phyloP scores from a whole-genome alignment of 306 rosid species.

The Senna tora region DNA sequence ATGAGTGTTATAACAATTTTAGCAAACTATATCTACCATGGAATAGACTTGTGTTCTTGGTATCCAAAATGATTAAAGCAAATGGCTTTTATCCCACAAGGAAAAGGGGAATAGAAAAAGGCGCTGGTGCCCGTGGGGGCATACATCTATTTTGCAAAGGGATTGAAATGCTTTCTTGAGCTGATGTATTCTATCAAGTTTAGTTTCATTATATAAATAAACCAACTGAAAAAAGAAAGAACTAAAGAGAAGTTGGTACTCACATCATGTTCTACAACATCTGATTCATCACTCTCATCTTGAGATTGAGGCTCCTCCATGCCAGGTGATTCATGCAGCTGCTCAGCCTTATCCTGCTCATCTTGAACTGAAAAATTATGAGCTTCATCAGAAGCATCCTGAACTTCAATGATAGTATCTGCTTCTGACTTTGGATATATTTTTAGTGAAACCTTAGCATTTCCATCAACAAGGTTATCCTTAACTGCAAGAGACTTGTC shows the following conservation, averaged over 20 bases:
- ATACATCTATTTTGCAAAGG: background rate
- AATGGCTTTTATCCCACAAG: background rate
- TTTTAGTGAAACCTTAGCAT: conserved; percentile 41
- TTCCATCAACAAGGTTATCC: conserved; percentile 32
- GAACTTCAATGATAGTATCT: conserved; percentile 46
- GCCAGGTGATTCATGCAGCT: conserved; percentile 48
- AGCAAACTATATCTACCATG: no score
- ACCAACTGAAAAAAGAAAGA: background rate
- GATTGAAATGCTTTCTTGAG: background rate
- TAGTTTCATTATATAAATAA: conserved; percentile 13
- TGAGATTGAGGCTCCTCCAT: conserved; percentile 60
- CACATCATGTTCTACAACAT: conserved; percentile 88
- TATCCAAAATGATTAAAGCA: no score
- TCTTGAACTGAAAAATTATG: conserved; percentile 47
- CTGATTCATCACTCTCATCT: conserved; percentile 83
- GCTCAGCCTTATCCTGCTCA: conserved; percentile 50
- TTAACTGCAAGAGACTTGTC: conserved; percentile 45
- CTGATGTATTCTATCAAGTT: background rate
- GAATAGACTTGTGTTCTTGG: background rate
- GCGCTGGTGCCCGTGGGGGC: background rate
- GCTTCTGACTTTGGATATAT: conserved; percentile 49
- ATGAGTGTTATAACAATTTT: background rate
- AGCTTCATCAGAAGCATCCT: conserved; percentile 43
- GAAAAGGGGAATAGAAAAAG: no score
- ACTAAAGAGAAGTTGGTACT: conserved; percentile 46